Percentiles rank a stretch among this genome's conserved stretches.
phyloP scores from a whole-genome alignment of 495 filamentous ascomycete species.

The Lasiosphaeriaceae sp. region DNA sequence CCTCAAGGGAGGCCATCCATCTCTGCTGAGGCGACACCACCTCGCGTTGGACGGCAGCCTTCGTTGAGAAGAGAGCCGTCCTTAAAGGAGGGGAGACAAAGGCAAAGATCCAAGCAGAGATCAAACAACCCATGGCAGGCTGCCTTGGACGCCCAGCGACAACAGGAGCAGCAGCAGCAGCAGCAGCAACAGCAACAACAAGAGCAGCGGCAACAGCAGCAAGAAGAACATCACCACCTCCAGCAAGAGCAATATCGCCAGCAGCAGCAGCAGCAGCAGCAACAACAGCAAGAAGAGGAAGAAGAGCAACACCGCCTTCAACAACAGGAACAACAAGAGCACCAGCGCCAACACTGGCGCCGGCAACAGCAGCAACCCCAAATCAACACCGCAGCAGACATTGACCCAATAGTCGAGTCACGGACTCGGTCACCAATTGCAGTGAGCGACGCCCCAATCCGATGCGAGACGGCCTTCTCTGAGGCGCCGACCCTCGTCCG shows the following conservation, averaged over 20 bases:
- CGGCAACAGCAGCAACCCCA: conserved; percentile 7
- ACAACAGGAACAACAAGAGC: conserved; percentile 8
- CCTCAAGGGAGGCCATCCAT: not conserved
- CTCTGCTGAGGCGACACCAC: conserved; percentile 14
- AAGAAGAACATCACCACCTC: not conserved
- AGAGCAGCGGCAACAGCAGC: not conserved
- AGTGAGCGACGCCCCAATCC: conserved; percentile 34
- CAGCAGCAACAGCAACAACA: not conserved
- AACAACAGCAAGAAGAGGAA: conserved; percentile 10
- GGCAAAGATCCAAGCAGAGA: conserved; percentile 26
- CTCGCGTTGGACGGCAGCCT: conserved; percentile 28
- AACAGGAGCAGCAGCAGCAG: conserved; percentile 8
- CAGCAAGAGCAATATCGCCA: conserved; percentile 6
- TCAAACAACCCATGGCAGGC: conserved; percentile 34
- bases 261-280: conserved; percentile 6
- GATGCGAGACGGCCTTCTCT: conserved; percentile 47
- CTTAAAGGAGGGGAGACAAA: conserved; percentile 6
- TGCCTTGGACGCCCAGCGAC: conserved; percentile 21
- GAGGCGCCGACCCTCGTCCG: conserved; percentile 48
- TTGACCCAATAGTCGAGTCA: conserved; percentile 12
- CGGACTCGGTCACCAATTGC: conserved; percentile 24
- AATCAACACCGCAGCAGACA: conserved; percentile 15
- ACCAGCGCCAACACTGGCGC: conserved; percentile 12
- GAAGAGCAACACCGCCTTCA: conserved; percentile 8
- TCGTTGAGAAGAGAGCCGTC: conserved; percentile 21